Conservation (phyloP, 2,329 filamentous ascomycete species). For the Cladophialophora immunda region DNA sequence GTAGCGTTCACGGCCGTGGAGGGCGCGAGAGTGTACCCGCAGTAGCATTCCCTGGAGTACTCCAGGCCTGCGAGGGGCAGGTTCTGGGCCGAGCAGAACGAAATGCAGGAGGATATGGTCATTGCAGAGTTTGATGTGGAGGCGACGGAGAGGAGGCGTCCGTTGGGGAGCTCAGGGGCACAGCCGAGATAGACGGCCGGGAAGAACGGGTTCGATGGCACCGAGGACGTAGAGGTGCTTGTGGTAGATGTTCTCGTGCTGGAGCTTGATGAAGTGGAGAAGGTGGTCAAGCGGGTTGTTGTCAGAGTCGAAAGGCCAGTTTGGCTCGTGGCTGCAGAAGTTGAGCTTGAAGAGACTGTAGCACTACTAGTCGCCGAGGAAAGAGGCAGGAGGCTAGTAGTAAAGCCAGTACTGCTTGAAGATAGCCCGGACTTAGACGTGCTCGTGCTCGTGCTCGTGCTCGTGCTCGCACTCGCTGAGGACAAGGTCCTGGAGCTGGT, state of each 20-base stretch:
- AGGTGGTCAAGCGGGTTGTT: slow-evolving; percentile 1
- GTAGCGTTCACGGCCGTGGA: slow-evolving; percentile 29
- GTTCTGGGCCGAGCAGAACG: slow-evolving; percentile 36
- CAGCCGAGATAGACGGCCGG: slow-evolving; percentile 31
- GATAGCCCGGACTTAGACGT: neutral
- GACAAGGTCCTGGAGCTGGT: neutral
- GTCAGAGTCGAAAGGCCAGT: neutral
- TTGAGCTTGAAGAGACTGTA: slow-evolving; percentile 2
- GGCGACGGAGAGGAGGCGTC: slow-evolving; percentile 53
- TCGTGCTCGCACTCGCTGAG: neutral
- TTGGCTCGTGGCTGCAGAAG: neutral
- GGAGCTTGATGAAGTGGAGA: neutral
- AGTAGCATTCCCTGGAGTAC: slow-evolving; percentile 49
- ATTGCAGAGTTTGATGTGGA: slow-evolving; percentile 56
- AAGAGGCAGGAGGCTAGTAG: slow-evolving; percentile 1
- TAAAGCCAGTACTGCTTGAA: neutral
- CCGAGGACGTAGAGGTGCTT: slow-evolving; percentile 7
- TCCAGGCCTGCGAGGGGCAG: slow-evolving; percentile 42
- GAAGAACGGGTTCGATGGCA: slow-evolving; percentile 17
- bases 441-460: neutral
- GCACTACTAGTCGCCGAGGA: slow-evolving; percentile 1
- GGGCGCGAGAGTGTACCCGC: slow-evolving; percentile 38
- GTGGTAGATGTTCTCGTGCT: slow-evolving; percentile 1
- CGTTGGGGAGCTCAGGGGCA: slow-evolving; percentile 31
- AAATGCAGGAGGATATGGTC: slow-evolving; percentile 51